These are phyloP conservation scores for Amphibolis antarctica DNA, from an alignment of 106 monocot species.

Conservation along the genomic window DNA sequence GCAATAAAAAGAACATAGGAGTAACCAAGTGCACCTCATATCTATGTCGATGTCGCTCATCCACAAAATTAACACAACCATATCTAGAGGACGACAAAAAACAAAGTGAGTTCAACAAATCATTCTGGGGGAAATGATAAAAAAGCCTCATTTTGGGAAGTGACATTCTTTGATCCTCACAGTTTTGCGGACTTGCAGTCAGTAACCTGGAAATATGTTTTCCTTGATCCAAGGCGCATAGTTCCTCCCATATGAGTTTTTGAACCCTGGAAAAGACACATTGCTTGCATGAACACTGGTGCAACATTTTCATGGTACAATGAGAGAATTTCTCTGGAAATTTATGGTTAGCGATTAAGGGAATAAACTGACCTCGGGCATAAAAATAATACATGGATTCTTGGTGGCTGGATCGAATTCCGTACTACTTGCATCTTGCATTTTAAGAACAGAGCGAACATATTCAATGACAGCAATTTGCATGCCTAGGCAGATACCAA, in stretches of 20 bases:
- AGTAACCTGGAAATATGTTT: conserved; percentile 41
- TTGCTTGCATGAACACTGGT: background rate
- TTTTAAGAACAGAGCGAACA: conserved; percentile 62
- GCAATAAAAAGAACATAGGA: background rate
- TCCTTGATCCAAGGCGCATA: conserved; percentile 91
- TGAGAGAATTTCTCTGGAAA: background rate
- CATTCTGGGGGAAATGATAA: background rate
- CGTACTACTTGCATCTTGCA: conserved; percentile 83
- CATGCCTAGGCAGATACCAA: conserved; percentile 97
- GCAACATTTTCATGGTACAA: background rate
- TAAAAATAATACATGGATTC: conserved; percentile 75
- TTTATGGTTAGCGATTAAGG: background rate
- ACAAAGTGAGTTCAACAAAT: background rate
- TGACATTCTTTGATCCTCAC: conserved; percentile 32
- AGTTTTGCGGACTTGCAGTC: conserved; percentile 75
- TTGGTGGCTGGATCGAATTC: conserved; percentile 67
- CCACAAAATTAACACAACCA: conserved; percentile 49
- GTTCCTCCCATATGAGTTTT: conserved; percentile 99
- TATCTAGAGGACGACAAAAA: conserved; percentile 38
- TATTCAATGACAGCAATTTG: conserved; percentile 91
- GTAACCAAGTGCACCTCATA: conserved; percentile 51
- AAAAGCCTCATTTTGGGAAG: background rate
- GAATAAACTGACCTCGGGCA: conserved; percentile 73
- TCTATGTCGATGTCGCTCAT: conserved; percentile 90
- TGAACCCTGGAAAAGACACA: conserved; percentile 45